Conservation (phyloP, 140 eudicot species). For the Cichorium intybus region DNA sequence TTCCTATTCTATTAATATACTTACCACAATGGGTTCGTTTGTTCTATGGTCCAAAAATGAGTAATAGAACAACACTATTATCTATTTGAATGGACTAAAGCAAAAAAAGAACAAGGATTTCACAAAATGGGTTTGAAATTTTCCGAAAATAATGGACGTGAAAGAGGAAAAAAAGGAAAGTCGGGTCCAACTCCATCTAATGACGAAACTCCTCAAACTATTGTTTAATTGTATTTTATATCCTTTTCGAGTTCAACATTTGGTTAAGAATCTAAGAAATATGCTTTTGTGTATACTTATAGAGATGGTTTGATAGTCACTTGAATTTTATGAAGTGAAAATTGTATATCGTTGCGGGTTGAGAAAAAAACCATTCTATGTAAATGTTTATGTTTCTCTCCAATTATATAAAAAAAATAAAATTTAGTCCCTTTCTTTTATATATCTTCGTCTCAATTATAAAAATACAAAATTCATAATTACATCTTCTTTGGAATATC, state of each 20-base stretch:
- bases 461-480: no score
- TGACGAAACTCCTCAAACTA: conserved; percentile 22
- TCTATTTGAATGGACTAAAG: conserved; percentile 61
- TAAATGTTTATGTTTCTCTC: no score
- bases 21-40: conserved; percentile 96
- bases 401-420: no score
- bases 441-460: no score
- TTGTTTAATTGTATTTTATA: conserved; percentile 16
- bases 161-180: conserved; percentile 48
- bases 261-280: conserved; percentile 1
- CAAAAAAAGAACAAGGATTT: conserved; percentile 53
- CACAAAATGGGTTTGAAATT: conserved; percentile 72
- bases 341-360: conserved; percentile 4
- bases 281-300: neutral
- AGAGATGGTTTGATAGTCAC: neutral
- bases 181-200: conserved; percentile 28
- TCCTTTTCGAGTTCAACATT: neutral
- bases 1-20: conserved; percentile 48
- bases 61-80: conserved; percentile 77
- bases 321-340: conserved; percentile 4
- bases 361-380: neutral
- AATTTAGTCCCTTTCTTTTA: no score
- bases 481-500: no score
- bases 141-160: conserved; percentile 58
- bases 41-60: conserved; percentile 68